Base-by-base conservation (phyloP, 2,329 filamentous ascomycete genomes). In the Beauveria sp. region DNA sequence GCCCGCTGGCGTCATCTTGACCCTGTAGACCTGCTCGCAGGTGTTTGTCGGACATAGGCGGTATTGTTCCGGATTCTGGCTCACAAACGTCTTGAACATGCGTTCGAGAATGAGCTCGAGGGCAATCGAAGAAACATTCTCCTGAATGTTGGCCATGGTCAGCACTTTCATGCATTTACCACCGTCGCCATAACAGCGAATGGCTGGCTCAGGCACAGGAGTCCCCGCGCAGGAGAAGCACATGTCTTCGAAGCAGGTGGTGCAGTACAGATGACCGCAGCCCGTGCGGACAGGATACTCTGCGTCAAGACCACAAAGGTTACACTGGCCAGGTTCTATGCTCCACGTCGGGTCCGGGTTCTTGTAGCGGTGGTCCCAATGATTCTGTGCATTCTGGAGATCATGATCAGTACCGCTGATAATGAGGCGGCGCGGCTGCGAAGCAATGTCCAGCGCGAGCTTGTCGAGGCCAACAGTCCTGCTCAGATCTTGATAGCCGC, bases 11-110 rank as follows among this genome's bases (percentile, higher is more conserved):
- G n/a, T 20, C 41, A 20, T 16, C 7, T 54, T 40, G 12, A 59
- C 52, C 12, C 59, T 22, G 46, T 61, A 61, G 16, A 61, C 53
- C 30, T 61, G 59, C 37, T 56, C 53, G 46, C 59, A 61, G 22
- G 14, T n/a, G 16, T 30, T n/a, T 22, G 52, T 56, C 30, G 59
- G 59, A n/a, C 59, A 61, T 37, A 56, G 50, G 4, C 59, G 59
- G 37, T 61, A 61, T 26, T 46, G 47, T 9, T 48, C 37, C 12
- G 59, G 20, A 28, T 61, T 56, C 26, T 47, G 24, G 47, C 43
- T 48, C 9, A 61, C 26, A 46, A 57, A 61, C 5, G 59, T 56
- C 8, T 47, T 50, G 18, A 61, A 52, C 24, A 61, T 61, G 20
- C 37, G 30, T 20, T 56, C 59, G 24, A 61, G 40, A 8, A 61